Conservation (phyloP, 208 protist genomes). For the Naegleria lovaniensis region DNA sequence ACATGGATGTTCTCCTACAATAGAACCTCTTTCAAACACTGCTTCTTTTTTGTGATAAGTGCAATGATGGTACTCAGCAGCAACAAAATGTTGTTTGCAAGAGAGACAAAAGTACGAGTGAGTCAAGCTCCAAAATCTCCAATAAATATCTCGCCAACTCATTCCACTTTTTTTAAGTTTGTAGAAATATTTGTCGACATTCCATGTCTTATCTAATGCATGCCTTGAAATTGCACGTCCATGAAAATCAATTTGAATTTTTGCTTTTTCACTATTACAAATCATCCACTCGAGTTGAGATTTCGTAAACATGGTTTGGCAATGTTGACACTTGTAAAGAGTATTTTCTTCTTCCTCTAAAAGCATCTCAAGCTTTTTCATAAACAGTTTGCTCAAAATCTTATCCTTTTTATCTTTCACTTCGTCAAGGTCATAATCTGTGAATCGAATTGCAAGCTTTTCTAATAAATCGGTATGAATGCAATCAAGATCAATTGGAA, state of each 20-base stretch:
- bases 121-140: constrained; percentile 38
- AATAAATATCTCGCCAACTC: constrained; percentile 44
- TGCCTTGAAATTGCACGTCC: constrained; percentile 35
- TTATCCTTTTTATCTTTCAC: constrained; percentile 39
- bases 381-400: constrained; percentile 36
- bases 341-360: constrained; percentile 2
- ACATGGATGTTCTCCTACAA: constrained; percentile 41
- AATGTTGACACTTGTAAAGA: constrained; percentile 34
- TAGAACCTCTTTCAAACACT: constrained; percentile 17
- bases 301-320: constrained; percentile 36
- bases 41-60: constrained; percentile 32
- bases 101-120: constrained; percentile 24
- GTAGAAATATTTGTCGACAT: constrained; percentile 35
- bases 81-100: constrained; percentile 35
- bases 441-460: constrained; percentile 31
- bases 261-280: constrained; percentile 37
- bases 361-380: constrained; percentile 35
- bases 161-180: constrained; percentile 33
- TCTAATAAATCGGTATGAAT: constrained; percentile 34
- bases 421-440: constrained; percentile 38
- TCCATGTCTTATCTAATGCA: constrained; percentile 30
- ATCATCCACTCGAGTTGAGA: constrained; percentile 31
- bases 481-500: constrained; percentile 47
- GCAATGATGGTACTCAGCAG: constrained; percentile 31
- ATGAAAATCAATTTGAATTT: constrained; percentile 41